Evolutionary conservation across 139 green algal genomes (phyloP).

Genomic region (Picochlorum sp.): DNA sequence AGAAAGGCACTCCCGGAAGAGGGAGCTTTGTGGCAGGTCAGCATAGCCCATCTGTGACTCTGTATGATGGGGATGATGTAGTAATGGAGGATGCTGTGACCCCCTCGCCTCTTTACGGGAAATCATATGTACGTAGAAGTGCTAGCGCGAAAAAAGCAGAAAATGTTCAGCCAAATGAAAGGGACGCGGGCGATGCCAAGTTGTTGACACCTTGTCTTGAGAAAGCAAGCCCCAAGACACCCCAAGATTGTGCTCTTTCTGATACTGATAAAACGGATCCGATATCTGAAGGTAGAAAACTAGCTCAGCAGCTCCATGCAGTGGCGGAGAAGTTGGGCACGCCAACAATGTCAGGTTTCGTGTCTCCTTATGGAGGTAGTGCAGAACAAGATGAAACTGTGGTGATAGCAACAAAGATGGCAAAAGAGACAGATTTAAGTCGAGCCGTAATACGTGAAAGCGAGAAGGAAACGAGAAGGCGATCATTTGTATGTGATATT

Average conservation of each 20-base stretch:
- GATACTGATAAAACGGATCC: conserved; percentile 3
- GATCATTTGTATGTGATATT: neutral
- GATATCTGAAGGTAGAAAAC: conserved; percentile 8
- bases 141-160: too few relatives aligned
- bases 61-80: conserved; percentile 24
- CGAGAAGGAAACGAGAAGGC: neutral
- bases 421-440: neutral
- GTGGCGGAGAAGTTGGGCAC: conserved; percentile 18
- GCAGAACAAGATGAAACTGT: neutral
- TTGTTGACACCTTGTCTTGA: too few relatives aligned
- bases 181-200: too few relatives aligned
- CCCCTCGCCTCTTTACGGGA: too few relatives aligned
- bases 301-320: conserved; percentile 18
- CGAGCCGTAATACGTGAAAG: neutral
- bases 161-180: too few relatives aligned
- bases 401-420: neutral
- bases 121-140: too few relatives aligned
- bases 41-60: too few relatives aligned
- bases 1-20: too few relatives aligned
- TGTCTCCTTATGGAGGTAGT: neutral
- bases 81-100: conserved; percentile 18
- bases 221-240: too few relatives aligned
- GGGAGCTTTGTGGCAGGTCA: too few relatives aligned
- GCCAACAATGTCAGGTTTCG: neutral
- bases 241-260: too few relatives aligned